Evolutionary conservation across 176 grass and related monocot genomes (phyloP), one percentile per base, ranked within the genome.

Genomic region (Raddia guianensis): DNA sequence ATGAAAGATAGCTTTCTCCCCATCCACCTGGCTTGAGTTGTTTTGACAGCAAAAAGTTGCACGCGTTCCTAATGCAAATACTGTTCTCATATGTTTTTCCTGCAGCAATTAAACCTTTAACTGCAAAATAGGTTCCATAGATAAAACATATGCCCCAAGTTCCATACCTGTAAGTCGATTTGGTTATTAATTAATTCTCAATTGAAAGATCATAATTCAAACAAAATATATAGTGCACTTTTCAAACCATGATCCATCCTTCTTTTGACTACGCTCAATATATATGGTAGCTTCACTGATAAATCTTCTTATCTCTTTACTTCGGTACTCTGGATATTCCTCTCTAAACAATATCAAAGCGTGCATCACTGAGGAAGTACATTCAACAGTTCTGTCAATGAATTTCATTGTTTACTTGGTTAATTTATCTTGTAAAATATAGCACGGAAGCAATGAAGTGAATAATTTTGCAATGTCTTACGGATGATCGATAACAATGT

Each of bases 101-200:
- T 5, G 74, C 55, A 53, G 73, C 33, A 60, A 27, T 8, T 63
- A 85, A 45, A 0, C 55, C 74, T 71, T 77, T 85, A 19, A 70
- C 2, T 0, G 65, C 52, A 44, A 53, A 84, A 16, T 69, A 14
- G 0, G 82, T 63, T 3, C 64, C 83, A 54, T 78, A 85, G 43
- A 62, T 50, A 12, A 78, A 85, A 21, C 83, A 78, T 12, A 78
- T 32, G 2, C 74, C 83, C 83, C 83, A 85, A 8, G 66, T 45
- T 6, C 74, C 83, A 13, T 78, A 85, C 83, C 74, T 85, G 42
- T 6, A 2, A 47, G 5, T 32, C 2, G 14, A 12, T 21, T 50
- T 13, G 43, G 6, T 19, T 9, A 27, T 27, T 27, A 27, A 42
- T 10, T 13, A 72, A 9, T 0, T 48, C 1, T 40, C 13, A 2